Percentiles rank a stretch among this genome's conserved stretches.
phyloP scores from a whole-genome alignment of 768 basidiomycete genomes.

The Omphalotus guepiniiformis region DNA sequence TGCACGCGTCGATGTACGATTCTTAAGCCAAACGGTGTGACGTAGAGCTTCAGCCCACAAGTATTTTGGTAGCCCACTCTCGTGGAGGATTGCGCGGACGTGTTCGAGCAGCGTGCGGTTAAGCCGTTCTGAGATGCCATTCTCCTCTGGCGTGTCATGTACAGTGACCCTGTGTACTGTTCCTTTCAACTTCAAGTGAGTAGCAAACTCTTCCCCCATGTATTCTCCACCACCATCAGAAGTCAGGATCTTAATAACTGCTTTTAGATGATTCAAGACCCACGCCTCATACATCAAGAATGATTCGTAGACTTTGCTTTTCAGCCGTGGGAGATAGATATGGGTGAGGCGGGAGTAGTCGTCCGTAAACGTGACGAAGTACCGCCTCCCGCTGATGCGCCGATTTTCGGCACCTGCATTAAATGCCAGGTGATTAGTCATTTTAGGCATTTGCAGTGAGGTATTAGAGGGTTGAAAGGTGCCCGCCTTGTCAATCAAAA shows the following conservation, averaged over 20 bases:
- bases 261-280: slow-evolving; percentile 25
- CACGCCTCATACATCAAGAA: slow-evolving; percentile 30
- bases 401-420: too few species aligned
- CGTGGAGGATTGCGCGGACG: slow-evolving; percentile 31
- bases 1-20: slow-evolving; percentile 20
- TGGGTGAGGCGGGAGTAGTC: slow-evolving; percentile 24
- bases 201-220: slow-evolving; percentile 26
- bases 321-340: slow-evolving; percentile 26
- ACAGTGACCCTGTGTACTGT: slow-evolving; percentile 33
- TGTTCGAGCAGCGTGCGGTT: slow-evolving; percentile 34
- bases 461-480: too few species aligned
- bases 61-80: slow-evolving; percentile 26
- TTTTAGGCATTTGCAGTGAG: too few species aligned
- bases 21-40: slow-evolving; percentile 23
- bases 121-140: slow-evolving; percentile 37
- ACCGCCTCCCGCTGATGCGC: slow-evolving; percentile 19
- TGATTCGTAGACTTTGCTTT: slow-evolving; percentile 23
- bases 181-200: slow-evolving; percentile 30
- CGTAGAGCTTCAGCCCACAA: slow-evolving; percentile 30
- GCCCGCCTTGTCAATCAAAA: too few species aligned
- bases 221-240: slow-evolving; percentile 44
- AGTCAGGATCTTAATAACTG: slow-evolving; percentile 27
- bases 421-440: too few species aligned
- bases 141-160: slow-evolving; percentile 39
- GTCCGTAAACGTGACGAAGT: slow-evolving; percentile 36